A percentile compares a stretch with the other conserved stretches of the same genome.
Evolutionary conservation across 768 basidiomycete genomes (phyloP).

Genomic region (Serendipita vermifera): DNA sequence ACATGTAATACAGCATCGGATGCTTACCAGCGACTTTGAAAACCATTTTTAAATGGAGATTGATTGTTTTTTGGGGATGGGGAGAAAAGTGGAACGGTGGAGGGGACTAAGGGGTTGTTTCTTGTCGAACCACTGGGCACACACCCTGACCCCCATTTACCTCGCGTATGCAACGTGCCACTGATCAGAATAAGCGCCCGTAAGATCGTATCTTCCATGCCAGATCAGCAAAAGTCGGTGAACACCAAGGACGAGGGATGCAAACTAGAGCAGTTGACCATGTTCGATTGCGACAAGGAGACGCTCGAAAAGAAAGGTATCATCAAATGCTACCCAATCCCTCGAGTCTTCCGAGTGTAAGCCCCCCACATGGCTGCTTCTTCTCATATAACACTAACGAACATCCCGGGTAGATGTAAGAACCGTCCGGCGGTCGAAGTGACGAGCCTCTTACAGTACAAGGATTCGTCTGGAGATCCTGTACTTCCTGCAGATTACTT

Average conservation of each 20-base stretch:
- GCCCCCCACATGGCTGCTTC: slow-evolving; percentile 19
- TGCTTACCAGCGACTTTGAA: slow-evolving; percentile 79
- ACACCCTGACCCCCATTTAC: too few relatives aligned
- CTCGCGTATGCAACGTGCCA: slow-evolving; percentile 16
- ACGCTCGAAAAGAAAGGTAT: slow-evolving; percentile 13
- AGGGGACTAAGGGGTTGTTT: slow-evolving; percentile 15
- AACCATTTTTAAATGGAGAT: slow-evolving; percentile 38
- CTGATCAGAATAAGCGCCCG: slow-evolving; percentile 11
- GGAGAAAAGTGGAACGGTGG: slow-evolving; percentile 18
- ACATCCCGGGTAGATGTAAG: slow-evolving; percentile 40
- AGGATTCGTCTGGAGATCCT: neutral
- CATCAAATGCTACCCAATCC: slow-evolving; percentile 58
- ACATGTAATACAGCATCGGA: neutral
- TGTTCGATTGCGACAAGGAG: slow-evolving; percentile 47
- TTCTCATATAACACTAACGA: neutral
- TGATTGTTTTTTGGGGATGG: slow-evolving; percentile 13
- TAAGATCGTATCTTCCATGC: neutral
- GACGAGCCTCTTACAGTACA: slow-evolving; percentile 28
- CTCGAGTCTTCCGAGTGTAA: slow-evolving; percentile 62
- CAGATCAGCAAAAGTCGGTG: neutral
- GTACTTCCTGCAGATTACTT: neutral
- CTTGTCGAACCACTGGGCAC: too few relatives aligned
- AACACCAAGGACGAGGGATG: slow-evolving; percentile 29
- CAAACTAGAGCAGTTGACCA: slow-evolving; percentile 55
- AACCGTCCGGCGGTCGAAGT: slow-evolving; percentile 56